Evolutionary conservation across 2,329 filamentous ascomycete species (phyloP).

Genomic region (Nigrospora sphaerica): DNA sequence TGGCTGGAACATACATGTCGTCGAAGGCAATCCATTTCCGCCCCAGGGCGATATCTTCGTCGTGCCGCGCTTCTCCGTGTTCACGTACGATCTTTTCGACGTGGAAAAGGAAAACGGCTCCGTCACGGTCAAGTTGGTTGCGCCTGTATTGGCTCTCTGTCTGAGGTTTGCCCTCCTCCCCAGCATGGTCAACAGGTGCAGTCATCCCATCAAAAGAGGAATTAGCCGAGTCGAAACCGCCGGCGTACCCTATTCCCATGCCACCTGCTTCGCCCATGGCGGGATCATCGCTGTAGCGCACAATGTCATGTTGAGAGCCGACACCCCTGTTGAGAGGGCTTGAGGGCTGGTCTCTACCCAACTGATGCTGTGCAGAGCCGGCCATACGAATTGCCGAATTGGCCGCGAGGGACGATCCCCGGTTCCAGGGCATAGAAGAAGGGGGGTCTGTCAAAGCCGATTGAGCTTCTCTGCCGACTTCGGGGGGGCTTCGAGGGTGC

Average conservation of each 20-base stretch:
- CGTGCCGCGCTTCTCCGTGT: constrained; percentile 19
- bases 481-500: constrained; percentile 10
- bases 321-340: constrained; percentile 29
- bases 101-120: constrained; percentile 38
- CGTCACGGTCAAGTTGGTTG: constrained; percentile 34
- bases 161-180: constrained; percentile 1
- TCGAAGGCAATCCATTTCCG: constrained; percentile 57
- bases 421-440: constrained; percentile 48
- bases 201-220: constrained; percentile 21
- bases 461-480: constrained; percentile 44
- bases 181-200: constrained; percentile 1
- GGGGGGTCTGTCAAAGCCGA: constrained; percentile 61
- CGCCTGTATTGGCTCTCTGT: constrained; percentile 6
- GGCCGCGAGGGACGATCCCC: constrained; percentile 36
- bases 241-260: constrained; percentile 19
- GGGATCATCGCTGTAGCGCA: constrained; percentile 38
- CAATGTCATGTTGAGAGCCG: constrained; percentile 29
- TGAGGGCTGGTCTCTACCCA: constrained; percentile 30
- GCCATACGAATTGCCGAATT: constrained; percentile 36
- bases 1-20: constrained; percentile 53
- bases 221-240: constrained; percentile 19
- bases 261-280: constrained; percentile 23
- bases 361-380: constrained; percentile 30
- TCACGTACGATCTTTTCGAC: constrained; percentile 25
- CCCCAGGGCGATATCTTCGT: constrained; percentile 19